These are phyloP conservation scores for Aureobasidium namibiae DNA, from an alignment of 2,329 filamentous ascomycete genomes.

Conservation along the genomic window DNA sequence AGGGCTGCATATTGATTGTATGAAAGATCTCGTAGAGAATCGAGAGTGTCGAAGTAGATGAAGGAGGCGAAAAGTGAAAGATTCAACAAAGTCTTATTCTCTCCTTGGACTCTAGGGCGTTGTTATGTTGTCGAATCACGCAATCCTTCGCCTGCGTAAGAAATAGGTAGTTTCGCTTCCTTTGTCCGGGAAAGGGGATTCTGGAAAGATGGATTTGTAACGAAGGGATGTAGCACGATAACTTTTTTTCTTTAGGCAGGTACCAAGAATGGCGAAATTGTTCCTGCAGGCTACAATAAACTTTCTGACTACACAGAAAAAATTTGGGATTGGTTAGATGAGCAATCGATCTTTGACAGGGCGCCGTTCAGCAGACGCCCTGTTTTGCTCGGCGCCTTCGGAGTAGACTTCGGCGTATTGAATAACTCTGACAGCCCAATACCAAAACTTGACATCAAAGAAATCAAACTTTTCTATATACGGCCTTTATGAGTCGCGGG, in stretches of 20 bases:
- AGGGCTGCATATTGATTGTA: not conserved
- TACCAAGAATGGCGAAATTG: not conserved
- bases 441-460: not conserved
- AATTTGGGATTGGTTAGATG: not conserved
- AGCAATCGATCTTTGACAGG: not conserved
- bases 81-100: not conserved
- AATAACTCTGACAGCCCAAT: not conserved
- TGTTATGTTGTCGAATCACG: constrained; percentile 9
- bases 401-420: not conserved
- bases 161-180: not conserved
- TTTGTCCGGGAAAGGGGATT: not conserved
- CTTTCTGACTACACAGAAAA: not conserved
- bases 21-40: not conserved
- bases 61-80: not conserved
- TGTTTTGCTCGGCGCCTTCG: not conserved
- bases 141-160: not conserved
- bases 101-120: not conserved
- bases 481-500: not conserved
- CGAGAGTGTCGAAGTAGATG: not conserved
- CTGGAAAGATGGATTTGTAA: constrained; percentile 2
- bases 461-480: not conserved
- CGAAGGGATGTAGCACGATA: not conserved
- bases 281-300: constrained; percentile 1
- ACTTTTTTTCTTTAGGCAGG: not conserved
- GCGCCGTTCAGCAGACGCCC: not conserved